These are phyloP conservation scores for Magnusiomyces tetraspermus DNA, from an alignment of 1,139 yeast species.

Conservation along the genomic window DNA sequence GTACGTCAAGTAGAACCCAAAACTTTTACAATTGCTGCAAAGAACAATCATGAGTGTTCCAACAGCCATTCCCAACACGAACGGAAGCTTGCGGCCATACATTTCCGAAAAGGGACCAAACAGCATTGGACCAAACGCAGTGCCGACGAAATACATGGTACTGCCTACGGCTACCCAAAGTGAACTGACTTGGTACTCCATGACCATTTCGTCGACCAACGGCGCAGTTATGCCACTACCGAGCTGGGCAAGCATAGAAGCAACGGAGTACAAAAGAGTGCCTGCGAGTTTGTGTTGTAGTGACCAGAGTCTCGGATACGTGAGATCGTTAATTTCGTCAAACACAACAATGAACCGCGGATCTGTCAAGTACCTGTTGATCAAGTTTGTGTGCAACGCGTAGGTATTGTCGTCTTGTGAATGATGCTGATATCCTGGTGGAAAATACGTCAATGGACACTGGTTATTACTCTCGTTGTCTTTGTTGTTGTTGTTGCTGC, in stretches of 20 bases:
- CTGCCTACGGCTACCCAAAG: slow-evolving; percentile 58
- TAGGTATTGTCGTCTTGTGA: not conserved
- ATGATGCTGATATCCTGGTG: too few species aligned
- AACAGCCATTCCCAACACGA: slow-evolving; percentile 49
- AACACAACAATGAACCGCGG: not conserved
- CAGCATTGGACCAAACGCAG: slow-evolving; percentile 67
- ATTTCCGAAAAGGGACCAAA: slow-evolving; percentile 77
- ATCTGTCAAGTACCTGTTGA: not conserved
- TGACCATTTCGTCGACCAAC: slow-evolving; percentile 40
- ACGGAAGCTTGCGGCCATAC: slow-evolving; percentile 64
- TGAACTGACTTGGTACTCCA: slow-evolving; percentile 42
- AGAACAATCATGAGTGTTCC: slow-evolving; percentile 22
- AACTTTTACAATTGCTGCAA: slow-evolving; percentile 17
- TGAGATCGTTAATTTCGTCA: slow-evolving; percentile 16
- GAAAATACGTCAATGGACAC: too few species aligned
- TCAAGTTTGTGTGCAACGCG: not conserved
- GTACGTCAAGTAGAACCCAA: slow-evolving; percentile 49
- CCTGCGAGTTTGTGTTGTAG: slow-evolving; percentile 31
- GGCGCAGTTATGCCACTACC: slow-evolving; percentile 36
- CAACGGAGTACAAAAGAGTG: slow-evolving; percentile 36
- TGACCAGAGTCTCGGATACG: slow-evolving; percentile 28
- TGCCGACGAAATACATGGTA: slow-evolving; percentile 61
- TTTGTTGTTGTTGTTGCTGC: too few species aligned
- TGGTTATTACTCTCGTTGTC: too few species aligned
- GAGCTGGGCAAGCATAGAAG: slow-evolving; percentile 40